phyloP scores from a whole-genome alignment of 768 basidiomycete species.

The Scleroderma bovista region DNA sequence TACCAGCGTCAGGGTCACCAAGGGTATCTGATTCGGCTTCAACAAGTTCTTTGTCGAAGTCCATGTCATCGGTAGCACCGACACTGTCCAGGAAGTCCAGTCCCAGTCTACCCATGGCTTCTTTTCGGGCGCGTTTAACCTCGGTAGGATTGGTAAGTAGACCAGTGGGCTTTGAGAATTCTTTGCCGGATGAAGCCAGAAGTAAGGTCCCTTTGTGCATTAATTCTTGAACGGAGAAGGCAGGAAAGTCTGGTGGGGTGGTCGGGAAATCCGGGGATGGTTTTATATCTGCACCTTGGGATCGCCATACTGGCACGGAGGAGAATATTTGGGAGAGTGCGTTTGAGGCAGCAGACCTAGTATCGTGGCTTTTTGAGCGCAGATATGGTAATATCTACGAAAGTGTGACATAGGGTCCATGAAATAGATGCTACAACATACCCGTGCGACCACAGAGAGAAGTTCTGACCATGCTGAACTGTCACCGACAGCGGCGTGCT shows the following conservation, averaged over 20 bases:
- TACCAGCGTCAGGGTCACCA: slow-evolving; percentile 34
- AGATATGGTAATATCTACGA: slow-evolving; percentile 82
- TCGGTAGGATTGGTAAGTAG: slow-evolving; percentile 71
- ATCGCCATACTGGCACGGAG: slow-evolving; percentile 74
- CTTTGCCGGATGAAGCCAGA: slow-evolving; percentile 90
- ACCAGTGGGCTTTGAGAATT: slow-evolving; percentile 72
- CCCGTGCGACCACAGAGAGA: slow-evolving; percentile 85
- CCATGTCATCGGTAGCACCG: slow-evolving; percentile 72
- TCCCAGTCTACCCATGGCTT: slow-evolving; percentile 83
- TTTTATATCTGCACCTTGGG: slow-evolving; percentile 24
- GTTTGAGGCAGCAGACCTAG: slow-evolving; percentile 82
- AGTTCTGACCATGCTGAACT: slow-evolving; percentile 85
- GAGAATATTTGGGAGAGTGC: slow-evolving; percentile 86
- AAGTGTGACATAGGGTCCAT: not conserved
- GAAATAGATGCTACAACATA: slow-evolving; percentile 30
- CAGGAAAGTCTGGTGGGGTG: slow-evolving; percentile 54
- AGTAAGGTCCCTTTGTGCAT: slow-evolving; percentile 74
- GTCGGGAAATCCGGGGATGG: slow-evolving; percentile 22
- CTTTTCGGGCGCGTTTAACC: slow-evolving; percentile 81
- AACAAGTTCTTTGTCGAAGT: slow-evolving; percentile 77
- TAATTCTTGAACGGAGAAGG: slow-evolving; percentile 72
- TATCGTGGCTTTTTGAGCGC: slow-evolving; percentile 89
- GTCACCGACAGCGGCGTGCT: slow-evolving; percentile 55
- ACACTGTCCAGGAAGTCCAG: slow-evolving; percentile 79
- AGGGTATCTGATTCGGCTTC: slow-evolving; percentile 47